These are phyloP conservation scores for Nelumbo lutea DNA, from an alignment of 164 flowering plant genomes.

Conservation along the genomic window DNA sequence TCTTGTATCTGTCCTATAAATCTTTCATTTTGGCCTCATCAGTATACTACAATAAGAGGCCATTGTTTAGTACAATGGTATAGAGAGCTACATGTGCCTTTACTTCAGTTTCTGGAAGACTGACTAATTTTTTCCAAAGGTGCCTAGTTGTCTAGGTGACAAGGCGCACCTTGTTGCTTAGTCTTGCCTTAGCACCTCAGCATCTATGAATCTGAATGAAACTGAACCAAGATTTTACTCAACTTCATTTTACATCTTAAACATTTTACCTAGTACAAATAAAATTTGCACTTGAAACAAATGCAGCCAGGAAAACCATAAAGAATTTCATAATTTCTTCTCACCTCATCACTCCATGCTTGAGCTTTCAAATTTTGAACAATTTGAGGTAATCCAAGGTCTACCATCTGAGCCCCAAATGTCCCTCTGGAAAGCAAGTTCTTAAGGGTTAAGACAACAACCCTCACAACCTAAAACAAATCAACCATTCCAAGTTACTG, in stretches of 20 bases:
- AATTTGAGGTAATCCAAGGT: slow-evolving; percentile 78
- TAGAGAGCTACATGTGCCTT: no score
- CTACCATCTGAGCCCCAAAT: slow-evolving; percentile 94
- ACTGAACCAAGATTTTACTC: neutral
- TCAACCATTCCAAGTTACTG: slow-evolving; percentile 1
- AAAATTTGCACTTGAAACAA: neutral
- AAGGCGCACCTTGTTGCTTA: no score
- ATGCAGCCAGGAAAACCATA: neutral
- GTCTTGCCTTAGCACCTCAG: no score
- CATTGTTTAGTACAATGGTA: no score
- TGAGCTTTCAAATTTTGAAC: slow-evolving; percentile 90
- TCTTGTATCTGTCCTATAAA: no score
- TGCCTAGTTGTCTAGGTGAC: no score
- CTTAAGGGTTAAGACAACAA: slow-evolving; percentile 70
- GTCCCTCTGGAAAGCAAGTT: slow-evolving; percentile 84
- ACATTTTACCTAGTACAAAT: neutral
- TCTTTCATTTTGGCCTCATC: no score
- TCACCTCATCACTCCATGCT: slow-evolving; percentile 99
- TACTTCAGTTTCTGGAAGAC: no score
- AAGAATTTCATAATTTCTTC: slow-evolving; percentile 8
- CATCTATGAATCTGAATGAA: no score
- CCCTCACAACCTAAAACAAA: slow-evolving; percentile 80
- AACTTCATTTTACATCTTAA: neutral
- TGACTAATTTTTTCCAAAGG: no score
- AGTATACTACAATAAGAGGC: no score